Evolutionary conservation across 2,329 filamentous ascomycete species (phyloP), one percentile per base, ranked within the genome.

Genomic region (Trichophyton simii): DNA sequence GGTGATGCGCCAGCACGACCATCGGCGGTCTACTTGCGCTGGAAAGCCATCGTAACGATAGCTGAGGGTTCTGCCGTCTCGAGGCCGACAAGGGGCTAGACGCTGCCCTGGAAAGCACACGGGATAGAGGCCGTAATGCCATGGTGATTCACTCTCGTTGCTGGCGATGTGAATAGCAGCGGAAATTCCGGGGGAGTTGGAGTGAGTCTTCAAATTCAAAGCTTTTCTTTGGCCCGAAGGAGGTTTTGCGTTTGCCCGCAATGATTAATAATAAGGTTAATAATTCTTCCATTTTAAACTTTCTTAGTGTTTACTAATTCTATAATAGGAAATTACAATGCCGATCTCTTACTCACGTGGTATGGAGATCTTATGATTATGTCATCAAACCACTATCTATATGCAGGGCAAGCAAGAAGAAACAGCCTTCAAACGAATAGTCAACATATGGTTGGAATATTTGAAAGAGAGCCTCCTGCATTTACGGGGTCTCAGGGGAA

Each of bases 1-100:
- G 72, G 60, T 71, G 75, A 63, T 77, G 75, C 48, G 79, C 79
- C 36, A 78, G 72, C 64, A 78, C 77, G 65, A 80, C 73, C 8
- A 77, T 64, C 18, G 57, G 75, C 25, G 78, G 76, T 61, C 78
- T 66, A 63, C 76, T 70, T 44, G 75, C 71, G 50, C 64, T 78
- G 75, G 34, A 78, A 15, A 58, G 55, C 50, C 50, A 54, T 54
- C 50, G 31, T 54, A 31, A 34, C 3, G 55, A 48, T 46, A 57
- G 31, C n/a, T 22, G 34, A 36, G 59, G 48, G 11, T 46, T 31
- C 18, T 25, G 54, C 8, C 46, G 20, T 28, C 60, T 59, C 54
- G 55, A 61, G 41, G 59, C 41, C n/a, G 59, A 57, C 11, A 57
- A 25, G 9, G 55, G 46, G 6, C 52, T n/a, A 28, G 41, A 28